Evolutionary conservation across 331 rosid genomes (phyloP), one percentile per base, ranked within the genome.

Genomic region (Phaseolus coccineus): DNA sequence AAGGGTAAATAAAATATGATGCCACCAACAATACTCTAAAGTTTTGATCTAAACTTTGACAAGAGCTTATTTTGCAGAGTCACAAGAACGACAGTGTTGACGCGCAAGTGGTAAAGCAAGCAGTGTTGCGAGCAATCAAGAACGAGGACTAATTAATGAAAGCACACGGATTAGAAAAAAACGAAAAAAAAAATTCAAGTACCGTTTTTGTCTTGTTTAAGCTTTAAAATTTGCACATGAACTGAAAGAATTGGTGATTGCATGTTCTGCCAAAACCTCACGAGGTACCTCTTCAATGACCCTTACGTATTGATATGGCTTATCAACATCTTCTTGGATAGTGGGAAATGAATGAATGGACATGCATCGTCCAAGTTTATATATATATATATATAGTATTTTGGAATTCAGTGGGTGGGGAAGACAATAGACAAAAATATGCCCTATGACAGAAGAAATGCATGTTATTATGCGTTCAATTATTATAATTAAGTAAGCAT

Each of bases 71-170:
- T 84, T 81, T 86, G 89, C 82, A 90, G 94, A 83, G 85, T 84
- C 78, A 87, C 75, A 84, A 87, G 79, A 77, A 81, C 3, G 88
- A 90, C 48, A 86, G 81, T 80, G 72, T 92, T 25, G 91, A 94
- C 65, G 90, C 91, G 53, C 94, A 88, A 81, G 85, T 90, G 92
- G 98, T 94, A 89, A 88, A 91, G 84, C 89, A 86, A 71, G 91
- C 95, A 37, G 97, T 94, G 75, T 51, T 87, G 76, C 85, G 80
- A 84, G 97, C 98, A 61, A 85, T 94, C 83, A 82, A 76, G 83
- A 89, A 78, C 68, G 81, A 81, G 85, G 88, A 87, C 86, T 68
- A 73, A 63, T 85, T 30, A 77, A 50, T 79, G 82, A 81, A 77
- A 87, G 80, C 79, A 42, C 72, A 64, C 28, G 14, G 83, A 22